Percentiles rank a stretch among this genome's conserved stretches.
Evolutionary conservation across 1,284 basidiomycete genomes (phyloP).

Genomic region (Amylostereum areolatum): DNA sequence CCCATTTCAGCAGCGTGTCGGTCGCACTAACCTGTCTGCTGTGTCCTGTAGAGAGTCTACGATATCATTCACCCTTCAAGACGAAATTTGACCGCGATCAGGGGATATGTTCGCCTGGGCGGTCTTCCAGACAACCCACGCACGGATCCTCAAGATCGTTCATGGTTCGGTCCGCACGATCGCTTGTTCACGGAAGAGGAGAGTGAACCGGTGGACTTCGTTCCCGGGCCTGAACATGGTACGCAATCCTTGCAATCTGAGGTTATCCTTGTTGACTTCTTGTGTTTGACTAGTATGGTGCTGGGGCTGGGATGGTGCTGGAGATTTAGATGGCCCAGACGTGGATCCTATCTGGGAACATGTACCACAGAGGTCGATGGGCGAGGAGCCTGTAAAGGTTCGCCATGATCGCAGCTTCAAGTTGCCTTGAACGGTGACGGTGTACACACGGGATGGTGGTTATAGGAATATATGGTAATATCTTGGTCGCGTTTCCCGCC

Average conservation of each 20-base stretch:
- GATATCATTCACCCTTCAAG: slow-evolving; percentile 88
- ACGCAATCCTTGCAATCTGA: slow-evolving; percentile 24
- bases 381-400: slow-evolving; percentile 58
- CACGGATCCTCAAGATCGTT: slow-evolving; percentile 89
- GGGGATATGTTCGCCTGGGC: slow-evolving; percentile 85
- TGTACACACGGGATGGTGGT: too few species aligned
- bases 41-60: slow-evolving; percentile 68
- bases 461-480: too few species aligned
- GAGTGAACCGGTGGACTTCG: slow-evolving; percentile 67
- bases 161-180: slow-evolving; percentile 95
- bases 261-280: not conserved
- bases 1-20: not conserved
- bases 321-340: slow-evolving; percentile 90
- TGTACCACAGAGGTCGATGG: slow-evolving; percentile 66
- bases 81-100: slow-evolving; percentile 87
- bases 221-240: slow-evolving; percentile 84
- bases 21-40: not conserved
- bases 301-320: slow-evolving; percentile 98
- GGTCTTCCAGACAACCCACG: slow-evolving; percentile 91
- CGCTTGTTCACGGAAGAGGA: slow-evolving; percentile 87
- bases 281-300: slow-evolving; percentile 72
- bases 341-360: slow-evolving; percentile 94
- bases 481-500: too few species aligned
- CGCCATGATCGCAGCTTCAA: slow-evolving; percentile 58
- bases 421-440: not conserved